A percentile compares a stretch with the other conserved stretches of the same genome.
These are phyloP conservation scores for Auricularia sp. DNA, from an alignment of 768 basidiomycete species.

Conservation along the genomic window DNA sequence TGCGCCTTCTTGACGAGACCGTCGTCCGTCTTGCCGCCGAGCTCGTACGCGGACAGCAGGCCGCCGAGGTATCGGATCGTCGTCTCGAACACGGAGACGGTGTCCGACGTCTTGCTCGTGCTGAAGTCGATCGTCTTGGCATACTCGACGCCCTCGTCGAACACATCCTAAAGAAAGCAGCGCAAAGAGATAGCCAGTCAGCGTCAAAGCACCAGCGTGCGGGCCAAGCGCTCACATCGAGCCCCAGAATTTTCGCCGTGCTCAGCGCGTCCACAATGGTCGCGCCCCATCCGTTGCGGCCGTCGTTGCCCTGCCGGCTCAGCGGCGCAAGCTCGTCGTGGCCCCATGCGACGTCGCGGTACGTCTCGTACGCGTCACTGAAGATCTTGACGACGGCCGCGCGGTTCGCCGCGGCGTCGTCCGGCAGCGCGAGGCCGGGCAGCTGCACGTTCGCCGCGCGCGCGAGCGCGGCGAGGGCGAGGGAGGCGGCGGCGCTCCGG, in stretches of 20 bases:
- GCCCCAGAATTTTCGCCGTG: slow-evolving; percentile 58
- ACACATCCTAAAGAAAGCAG: slow-evolving; percentile 32
- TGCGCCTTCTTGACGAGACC: slow-evolving; percentile 51
- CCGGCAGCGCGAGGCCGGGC: not conserved
- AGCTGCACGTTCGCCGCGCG: not conserved
- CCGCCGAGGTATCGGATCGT: slow-evolving; percentile 40
- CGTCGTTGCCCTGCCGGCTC: slow-evolving; percentile 26
- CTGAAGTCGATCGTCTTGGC: slow-evolving; percentile 52
- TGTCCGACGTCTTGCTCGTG: slow-evolving; percentile 33
- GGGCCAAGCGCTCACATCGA: slow-evolving; percentile 29
- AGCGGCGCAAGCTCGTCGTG: slow-evolving; percentile 3
- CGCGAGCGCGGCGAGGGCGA: not conserved
- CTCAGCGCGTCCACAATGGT: slow-evolving; percentile 51
- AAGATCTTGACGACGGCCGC: not conserved
- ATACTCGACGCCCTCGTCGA: slow-evolving; percentile 16
- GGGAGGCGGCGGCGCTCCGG: not conserved
- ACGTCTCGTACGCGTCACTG: not conserved
- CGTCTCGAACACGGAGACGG: slow-evolving; percentile 30
- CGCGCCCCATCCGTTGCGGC: slow-evolving; percentile 42
- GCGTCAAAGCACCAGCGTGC: not conserved
- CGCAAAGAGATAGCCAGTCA: not conserved
- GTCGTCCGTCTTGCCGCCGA: slow-evolving; percentile 40
- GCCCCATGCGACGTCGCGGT: not conserved
- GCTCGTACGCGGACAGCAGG: slow-evolving; percentile 32
- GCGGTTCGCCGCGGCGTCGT: not conserved